These are phyloP conservation scores for Onygena corvina DNA, from an alignment of 2,329 filamentous ascomycete species.

Conservation along the genomic window DNA sequence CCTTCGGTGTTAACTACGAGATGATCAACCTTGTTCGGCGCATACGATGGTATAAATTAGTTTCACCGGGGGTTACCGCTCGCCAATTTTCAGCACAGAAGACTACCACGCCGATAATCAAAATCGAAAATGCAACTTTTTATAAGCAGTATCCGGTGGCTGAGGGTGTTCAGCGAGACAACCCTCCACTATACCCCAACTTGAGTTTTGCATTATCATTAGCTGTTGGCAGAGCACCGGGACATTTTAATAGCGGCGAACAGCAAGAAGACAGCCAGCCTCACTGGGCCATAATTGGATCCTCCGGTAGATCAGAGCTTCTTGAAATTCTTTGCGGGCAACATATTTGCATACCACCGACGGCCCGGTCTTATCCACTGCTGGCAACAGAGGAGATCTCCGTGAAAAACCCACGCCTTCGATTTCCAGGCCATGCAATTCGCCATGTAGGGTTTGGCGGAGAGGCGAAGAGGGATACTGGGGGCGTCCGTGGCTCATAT, in stretches of 20 bases:
- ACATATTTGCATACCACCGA: slow-evolving; percentile 62
- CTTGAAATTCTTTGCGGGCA: slow-evolving; percentile 66
- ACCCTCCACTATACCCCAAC: slow-evolving; percentile 61
- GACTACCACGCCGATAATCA: slow-evolving; percentile 46
- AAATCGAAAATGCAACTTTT: slow-evolving; percentile 68
- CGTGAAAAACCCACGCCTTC: slow-evolving; percentile 38
- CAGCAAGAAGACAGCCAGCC: slow-evolving; percentile 27
- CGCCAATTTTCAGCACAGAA: slow-evolving; percentile 10
- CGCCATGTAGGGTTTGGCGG: slow-evolving; percentile 84
- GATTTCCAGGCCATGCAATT: slow-evolving; percentile 55
- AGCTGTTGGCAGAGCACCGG: background rate
- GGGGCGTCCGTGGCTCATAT: slow-evolving; percentile 55
- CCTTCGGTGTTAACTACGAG: background rate
- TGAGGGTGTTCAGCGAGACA: slow-evolving; percentile 36
- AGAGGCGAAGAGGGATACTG: slow-evolving; percentile 45
- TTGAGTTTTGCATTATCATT: slow-evolving; percentile 58
- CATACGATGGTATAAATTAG: background rate
- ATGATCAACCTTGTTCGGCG: background rate
- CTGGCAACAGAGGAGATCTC: slow-evolving; percentile 53
- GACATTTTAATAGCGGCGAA: slow-evolving; percentile 4
- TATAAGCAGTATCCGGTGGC: slow-evolving; percentile 60
- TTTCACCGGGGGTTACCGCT: background rate
- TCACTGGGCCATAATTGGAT: slow-evolving; percentile 75
- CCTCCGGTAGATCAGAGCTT: slow-evolving; percentile 69
- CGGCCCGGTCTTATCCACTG: slow-evolving; percentile 65